Percentiles rank a stretch among this genome's conserved stretches.
phyloP scores from a whole-genome alignment of 495 filamentous ascomycete genomes.

The Hypoxylon cercidicola region DNA sequence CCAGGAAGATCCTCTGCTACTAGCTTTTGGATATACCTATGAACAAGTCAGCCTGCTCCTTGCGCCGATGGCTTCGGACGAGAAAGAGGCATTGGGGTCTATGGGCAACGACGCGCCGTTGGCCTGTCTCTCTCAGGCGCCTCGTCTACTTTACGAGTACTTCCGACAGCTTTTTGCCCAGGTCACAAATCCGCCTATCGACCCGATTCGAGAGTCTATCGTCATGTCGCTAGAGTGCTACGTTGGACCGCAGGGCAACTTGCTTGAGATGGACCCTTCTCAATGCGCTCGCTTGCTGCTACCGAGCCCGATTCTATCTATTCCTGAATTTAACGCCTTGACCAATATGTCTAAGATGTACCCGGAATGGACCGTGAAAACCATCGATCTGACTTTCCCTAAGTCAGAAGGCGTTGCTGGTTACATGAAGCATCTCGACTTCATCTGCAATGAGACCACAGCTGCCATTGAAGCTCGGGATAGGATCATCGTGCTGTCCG shows the following conservation, averaged over 20 bases:
- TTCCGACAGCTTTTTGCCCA: slow-evolving; percentile 99
- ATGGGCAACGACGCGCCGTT: slow-evolving; percentile 99
- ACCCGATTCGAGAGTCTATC: slow-evolving; percentile 97
- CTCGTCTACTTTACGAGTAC: slow-evolving; percentile 95
- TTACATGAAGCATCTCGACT: slow-evolving; percentile 89
- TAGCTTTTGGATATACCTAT: slow-evolving; percentile 94
- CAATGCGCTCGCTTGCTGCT: slow-evolving; percentile 90
- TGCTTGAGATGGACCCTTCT: slow-evolving; percentile 91
- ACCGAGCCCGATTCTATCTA: slow-evolving; percentile 89
- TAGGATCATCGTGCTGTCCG: slow-evolving; percentile 89
- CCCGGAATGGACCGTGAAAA: slow-evolving; percentile 87
- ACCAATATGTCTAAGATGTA: slow-evolving; percentile 80
- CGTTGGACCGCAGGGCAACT: slow-evolving; percentile 95
- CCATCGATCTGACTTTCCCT: slow-evolving; percentile 96
- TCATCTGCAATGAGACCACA: slow-evolving; percentile 86
- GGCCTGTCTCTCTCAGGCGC: slow-evolving; percentile 88
- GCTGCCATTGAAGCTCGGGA: slow-evolving; percentile 86
- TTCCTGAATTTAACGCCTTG: slow-evolving; percentile 91
- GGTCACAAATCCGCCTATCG: slow-evolving; percentile 98
- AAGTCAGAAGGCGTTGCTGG: slow-evolving; percentile 86
- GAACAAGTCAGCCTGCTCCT: slow-evolving; percentile 96
- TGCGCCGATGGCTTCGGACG: slow-evolving; percentile 97
- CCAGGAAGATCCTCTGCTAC: slow-evolving; percentile 85
- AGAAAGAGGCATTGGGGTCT: slow-evolving; percentile 98
- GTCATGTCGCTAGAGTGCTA: slow-evolving; percentile 99